Evolutionary conservation across 805 yeast species (phyloP).

Genomic region (Suhomyces kilbournensis): DNA sequence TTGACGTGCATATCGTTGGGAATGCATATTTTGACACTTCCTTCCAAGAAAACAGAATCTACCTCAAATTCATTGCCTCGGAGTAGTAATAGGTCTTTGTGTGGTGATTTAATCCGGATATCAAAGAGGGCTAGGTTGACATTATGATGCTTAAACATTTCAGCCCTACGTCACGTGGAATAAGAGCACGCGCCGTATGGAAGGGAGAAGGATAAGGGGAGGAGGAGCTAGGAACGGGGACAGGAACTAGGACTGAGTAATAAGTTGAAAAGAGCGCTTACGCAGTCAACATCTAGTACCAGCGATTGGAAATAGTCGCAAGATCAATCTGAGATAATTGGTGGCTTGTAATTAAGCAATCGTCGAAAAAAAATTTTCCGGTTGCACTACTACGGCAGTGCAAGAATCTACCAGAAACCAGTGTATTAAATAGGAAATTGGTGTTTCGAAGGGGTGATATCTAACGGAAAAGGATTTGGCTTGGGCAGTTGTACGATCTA

Average conservation of each 20-base stretch:
- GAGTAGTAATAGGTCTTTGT: conserved; percentile 41
- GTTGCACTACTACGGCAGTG: not conserved
- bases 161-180: not conserved
- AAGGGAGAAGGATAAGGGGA: not conserved
- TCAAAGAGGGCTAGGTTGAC: conserved; percentile 34
- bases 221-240: not conserved
- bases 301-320: not conserved
- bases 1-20: conserved; percentile 42
- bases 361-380: not conserved
- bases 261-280: not conserved
- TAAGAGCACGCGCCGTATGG: not conserved
- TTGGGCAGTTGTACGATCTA: not conserved
- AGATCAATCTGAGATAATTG: not conserved
- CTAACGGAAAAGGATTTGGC: not conserved
- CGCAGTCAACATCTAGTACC: not conserved
- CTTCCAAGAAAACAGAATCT: conserved; percentile 41
- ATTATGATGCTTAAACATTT: conserved; percentile 21
- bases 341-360: not conserved
- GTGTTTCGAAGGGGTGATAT: not conserved
- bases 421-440: not conserved
- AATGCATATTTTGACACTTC: conserved; percentile 45
- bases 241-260: not conserved
- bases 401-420: not conserved
- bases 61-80: conserved; percentile 46
- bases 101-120: conserved; percentile 35